Conservation (phyloP, 2,329 filamentous ascomycete genomes). For the Arthrobotrys conoides region DNA sequence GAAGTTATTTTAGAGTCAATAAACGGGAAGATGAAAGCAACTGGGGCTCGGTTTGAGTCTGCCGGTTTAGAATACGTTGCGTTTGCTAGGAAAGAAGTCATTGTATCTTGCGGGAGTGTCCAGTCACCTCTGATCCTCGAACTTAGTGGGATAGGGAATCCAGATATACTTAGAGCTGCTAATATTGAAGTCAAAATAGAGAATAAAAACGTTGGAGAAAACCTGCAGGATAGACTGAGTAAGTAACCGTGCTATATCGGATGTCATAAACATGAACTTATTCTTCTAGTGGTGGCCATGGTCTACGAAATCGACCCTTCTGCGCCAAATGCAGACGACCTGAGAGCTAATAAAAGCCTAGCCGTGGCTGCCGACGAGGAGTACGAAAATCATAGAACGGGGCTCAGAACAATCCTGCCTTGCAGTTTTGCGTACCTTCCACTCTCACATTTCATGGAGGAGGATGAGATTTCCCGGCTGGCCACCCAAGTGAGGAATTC, state of each 20-base stretch:
- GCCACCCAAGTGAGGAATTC: conserved; percentile 49
- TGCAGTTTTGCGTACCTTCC: conserved; percentile 69
- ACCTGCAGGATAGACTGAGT: conserved; percentile 69
- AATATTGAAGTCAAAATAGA: conserved; percentile 69
- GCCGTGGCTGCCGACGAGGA: conserved; percentile 66
- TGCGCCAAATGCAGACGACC: conserved; percentile 68
- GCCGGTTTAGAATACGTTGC: conserved; percentile 64
- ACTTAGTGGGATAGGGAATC: conserved; percentile 74
- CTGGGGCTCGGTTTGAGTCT: conserved; percentile 68
- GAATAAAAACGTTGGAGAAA: conserved; percentile 69
- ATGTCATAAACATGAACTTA: conserved; percentile 32
- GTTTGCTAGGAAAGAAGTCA: conserved; percentile 70
- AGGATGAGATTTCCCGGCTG: conserved; percentile 12
- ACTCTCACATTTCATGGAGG: conserved; percentile 61
- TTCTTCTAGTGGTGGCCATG: conserved; percentile 67
- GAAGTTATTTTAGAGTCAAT: conserved; percentile 69
- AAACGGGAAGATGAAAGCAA: conserved; percentile 64
- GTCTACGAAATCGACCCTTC: conserved; percentile 70
- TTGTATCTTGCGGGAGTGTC: conserved; percentile 74
- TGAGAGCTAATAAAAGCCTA: conserved; percentile 64
- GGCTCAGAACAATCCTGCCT: conserved; percentile 68
- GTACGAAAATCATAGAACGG: conserved; percentile 65
- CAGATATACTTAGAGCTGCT: conserved; percentile 67
- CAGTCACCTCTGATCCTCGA: conserved; percentile 75
- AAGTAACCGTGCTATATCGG: conserved; percentile 59